These are phyloP conservation scores for Neofusicoccum umdonicola DNA, from an alignment of 2,329 filamentous ascomycete species.

Conservation along the genomic window DNA sequence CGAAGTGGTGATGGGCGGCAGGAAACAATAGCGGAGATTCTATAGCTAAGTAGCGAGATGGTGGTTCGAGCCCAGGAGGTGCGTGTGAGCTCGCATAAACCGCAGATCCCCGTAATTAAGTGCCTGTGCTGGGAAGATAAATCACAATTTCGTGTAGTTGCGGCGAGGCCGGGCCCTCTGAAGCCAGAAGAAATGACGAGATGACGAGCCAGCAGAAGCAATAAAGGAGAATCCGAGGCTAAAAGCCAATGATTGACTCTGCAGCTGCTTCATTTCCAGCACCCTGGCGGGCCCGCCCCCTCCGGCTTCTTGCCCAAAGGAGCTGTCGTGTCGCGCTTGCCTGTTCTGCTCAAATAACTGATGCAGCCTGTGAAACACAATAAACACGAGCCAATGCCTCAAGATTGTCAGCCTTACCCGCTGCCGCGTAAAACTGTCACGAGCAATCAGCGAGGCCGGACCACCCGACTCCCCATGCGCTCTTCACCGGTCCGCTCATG, in stretches of 20 bases:
- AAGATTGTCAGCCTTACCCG: slow-evolving; percentile 13
- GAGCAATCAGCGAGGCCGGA: background rate
- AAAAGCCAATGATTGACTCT: slow-evolving; percentile 11
- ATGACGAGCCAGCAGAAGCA: background rate
- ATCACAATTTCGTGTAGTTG: slow-evolving; percentile 7
- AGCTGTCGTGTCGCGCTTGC: background rate
- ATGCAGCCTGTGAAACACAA: background rate
- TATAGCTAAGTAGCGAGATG: slow-evolving; percentile 9
- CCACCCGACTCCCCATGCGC: background rate
- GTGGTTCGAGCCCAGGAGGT: slow-evolving; percentile 8
- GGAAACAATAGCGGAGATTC: slow-evolving; percentile 12
- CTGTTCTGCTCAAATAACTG: background rate
- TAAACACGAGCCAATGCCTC: background rate
- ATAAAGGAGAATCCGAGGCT: slow-evolving; percentile 1
- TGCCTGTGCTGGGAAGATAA: slow-evolving; percentile 7
- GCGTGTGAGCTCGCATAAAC: slow-evolving; percentile 8
- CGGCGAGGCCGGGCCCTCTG: background rate
- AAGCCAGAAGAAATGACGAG: background rate
- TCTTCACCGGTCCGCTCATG: slow-evolving; percentile 4
- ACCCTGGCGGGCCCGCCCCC: background rate
- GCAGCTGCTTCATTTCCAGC: slow-evolving; percentile 6
- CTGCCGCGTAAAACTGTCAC: slow-evolving; percentile 2
- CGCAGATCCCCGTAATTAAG: slow-evolving; percentile 15
- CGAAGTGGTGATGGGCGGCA: slow-evolving; percentile 6
- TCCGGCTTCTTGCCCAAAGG: background rate